These are phyloP conservation scores for Colletotrichum shisoi DNA, from an alignment of 2,329 filamentous ascomycete genomes.

Conservation along the genomic window DNA sequence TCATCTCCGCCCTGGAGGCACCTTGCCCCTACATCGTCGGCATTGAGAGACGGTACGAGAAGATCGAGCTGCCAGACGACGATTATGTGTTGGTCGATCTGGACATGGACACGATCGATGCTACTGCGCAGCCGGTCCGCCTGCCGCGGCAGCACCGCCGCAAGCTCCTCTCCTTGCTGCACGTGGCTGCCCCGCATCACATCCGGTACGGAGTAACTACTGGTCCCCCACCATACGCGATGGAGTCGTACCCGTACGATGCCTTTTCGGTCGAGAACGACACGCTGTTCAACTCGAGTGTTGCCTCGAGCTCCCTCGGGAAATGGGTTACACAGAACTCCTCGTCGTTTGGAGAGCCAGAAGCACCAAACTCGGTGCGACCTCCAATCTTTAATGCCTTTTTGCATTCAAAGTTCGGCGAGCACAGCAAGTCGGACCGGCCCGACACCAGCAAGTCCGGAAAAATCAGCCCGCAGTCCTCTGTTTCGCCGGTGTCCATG, in stretches of 20 bases:
- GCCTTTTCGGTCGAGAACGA: constrained; percentile 87
- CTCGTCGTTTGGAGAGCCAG: constrained; percentile 78
- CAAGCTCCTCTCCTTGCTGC: constrained; percentile 87
- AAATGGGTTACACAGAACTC: constrained; percentile 92
- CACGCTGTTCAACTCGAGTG: constrained; percentile 76
- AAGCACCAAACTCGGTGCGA: constrained; percentile 59
- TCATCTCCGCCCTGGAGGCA: constrained; percentile 90
- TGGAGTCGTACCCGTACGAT: constrained; percentile 91
- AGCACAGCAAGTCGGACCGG: constrained; percentile 72
- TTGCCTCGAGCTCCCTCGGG: constrained; percentile 75
- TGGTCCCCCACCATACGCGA: constrained; percentile 91
- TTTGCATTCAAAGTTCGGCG: constrained; percentile 71
- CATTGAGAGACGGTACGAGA: constrained; percentile 90
- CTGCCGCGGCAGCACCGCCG: constrained; percentile 88
- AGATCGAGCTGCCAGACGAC: constrained; percentile 85
- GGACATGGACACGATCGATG: constrained; percentile 88
- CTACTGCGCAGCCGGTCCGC: constrained; percentile 76
- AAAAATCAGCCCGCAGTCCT: constrained; percentile 68
- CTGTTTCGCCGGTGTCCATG: constrained; percentile 78
- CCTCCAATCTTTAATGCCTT: constrained; percentile 91
- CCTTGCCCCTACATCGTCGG: constrained; percentile 98
- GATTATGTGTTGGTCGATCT: constrained; percentile 96
- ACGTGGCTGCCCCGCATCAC: constrained; percentile 89
- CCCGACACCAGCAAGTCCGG: constrained; percentile 77
- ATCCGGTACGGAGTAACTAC: constrained; percentile 82